Evolutionary conservation across 352 stramenopile genomes (phyloP).

Genomic region (Globisporangium alternatum): DNA sequence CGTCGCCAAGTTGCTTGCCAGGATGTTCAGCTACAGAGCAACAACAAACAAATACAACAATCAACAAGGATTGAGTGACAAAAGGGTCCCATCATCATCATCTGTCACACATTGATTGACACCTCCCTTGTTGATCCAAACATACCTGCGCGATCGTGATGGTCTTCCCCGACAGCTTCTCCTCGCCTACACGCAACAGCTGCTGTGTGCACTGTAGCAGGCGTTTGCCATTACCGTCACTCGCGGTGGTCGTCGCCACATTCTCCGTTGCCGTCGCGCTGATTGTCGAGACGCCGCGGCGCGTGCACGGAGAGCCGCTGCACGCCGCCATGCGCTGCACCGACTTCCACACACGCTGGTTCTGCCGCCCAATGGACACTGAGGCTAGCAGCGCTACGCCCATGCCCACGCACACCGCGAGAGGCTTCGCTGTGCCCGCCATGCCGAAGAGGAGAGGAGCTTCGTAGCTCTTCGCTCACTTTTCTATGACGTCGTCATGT

Average conservation of each 20-base stretch:
- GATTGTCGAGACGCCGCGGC: slow-evolving; percentile 21
- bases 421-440: slow-evolving; percentile 21
- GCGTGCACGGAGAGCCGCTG: slow-evolving; percentile 12
- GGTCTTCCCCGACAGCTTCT: slow-evolving; percentile 47
- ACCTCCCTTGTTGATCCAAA: neutral
- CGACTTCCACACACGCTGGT: slow-evolving; percentile 47
- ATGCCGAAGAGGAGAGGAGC: slow-evolving; percentile 4
- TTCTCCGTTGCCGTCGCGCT: neutral
- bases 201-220: slow-evolving; percentile 54
- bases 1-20: slow-evolving; percentile 83
- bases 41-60: neutral
- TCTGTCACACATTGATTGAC: neutral
- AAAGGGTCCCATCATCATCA: neutral
- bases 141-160: slow-evolving; percentile 77
- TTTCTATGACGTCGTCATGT: slow-evolving; percentile 8
- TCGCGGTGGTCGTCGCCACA: neutral
- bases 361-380: slow-evolving; percentile 51
- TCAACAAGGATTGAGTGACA: neutral
- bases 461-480: slow-evolving; percentile 1
- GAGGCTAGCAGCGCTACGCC: slow-evolving; percentile 68
- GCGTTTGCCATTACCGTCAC: slow-evolving; percentile 11
- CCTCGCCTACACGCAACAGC: slow-evolving; percentile 26
- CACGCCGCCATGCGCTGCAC: slow-evolving; percentile 28
- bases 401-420: slow-evolving; percentile 66
- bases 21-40: slow-evolving; percentile 65